Conservation (phyloP, 257 asterid genomes). For the Nicotiana tabacum region DNA sequence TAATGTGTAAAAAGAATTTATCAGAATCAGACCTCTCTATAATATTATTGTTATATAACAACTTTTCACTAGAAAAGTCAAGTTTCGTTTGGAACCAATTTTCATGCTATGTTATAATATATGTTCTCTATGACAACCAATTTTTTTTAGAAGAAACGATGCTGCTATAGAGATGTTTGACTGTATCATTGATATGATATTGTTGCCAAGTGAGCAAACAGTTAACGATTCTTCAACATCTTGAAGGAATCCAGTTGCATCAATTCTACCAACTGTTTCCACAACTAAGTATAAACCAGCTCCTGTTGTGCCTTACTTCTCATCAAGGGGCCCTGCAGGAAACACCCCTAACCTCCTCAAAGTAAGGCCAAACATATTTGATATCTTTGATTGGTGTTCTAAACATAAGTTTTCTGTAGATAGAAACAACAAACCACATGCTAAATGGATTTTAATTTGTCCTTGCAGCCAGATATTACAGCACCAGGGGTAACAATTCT, state of each 20-base stretch:
- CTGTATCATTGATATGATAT: too few species aligned
- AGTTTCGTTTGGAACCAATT: too few species aligned
- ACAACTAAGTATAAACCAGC: conserved; percentile 49
- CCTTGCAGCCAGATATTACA: conserved; percentile 63
- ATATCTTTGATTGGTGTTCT: not conserved
- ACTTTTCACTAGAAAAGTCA: too few species aligned
- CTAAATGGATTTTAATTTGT: not conserved
- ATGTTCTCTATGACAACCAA: too few species aligned
- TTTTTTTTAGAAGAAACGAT: too few species aligned
- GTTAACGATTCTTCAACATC: not conserved
- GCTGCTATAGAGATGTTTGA: too few species aligned
- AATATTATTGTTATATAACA: too few species aligned
- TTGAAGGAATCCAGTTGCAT: conserved; percentile 43
- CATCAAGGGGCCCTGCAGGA: conserved; percentile 51
- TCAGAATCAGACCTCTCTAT: too few species aligned
- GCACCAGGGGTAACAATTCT: conserved; percentile 80
- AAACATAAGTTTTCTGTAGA: not conserved
- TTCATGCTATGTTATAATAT: too few species aligned
- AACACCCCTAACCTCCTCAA: conserved; percentile 48
- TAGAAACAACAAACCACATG: not conserved
- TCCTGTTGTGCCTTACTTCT: conserved; percentile 58
- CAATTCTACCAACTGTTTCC: conserved; percentile 51
- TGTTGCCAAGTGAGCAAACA: not conserved
- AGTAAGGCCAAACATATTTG: conserved; percentile 22
- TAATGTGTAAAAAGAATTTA: too few species aligned